phyloP scores from a whole-genome alignment of 495 filamentous ascomycete species.

The Penicillium psychrofluorescens region DNA sequence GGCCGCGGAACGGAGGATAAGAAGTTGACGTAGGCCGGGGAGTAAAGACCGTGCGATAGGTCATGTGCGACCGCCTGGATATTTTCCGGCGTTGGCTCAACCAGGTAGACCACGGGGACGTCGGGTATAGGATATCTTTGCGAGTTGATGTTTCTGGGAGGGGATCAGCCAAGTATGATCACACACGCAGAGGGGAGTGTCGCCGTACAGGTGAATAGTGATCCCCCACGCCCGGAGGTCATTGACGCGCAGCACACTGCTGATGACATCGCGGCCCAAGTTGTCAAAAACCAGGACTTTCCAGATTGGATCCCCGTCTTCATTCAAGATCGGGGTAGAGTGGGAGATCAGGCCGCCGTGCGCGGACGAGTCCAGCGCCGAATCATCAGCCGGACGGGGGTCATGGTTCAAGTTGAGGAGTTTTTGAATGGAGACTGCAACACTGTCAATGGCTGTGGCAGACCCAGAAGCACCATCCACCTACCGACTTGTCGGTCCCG shows the following conservation, averaged over 20 bases:
- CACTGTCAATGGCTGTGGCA: constrained; percentile 6
- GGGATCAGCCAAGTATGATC: no score
- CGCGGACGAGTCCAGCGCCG: constrained; percentile 43
- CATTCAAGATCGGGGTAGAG: constrained; percentile 73
- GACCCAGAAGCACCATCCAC: constrained; percentile 44
- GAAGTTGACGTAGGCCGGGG: constrained; percentile 95
- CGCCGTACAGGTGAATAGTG: constrained; percentile 82
- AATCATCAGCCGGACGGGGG: constrained; percentile 45
- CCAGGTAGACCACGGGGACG: constrained; percentile 90
- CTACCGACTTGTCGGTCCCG: constrained; percentile 95
- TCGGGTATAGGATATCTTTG: constrained; percentile 88
- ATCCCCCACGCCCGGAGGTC: constrained; percentile 89
- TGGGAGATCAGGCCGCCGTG: constrained; percentile 57
- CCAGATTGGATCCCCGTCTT: constrained; percentile 80
- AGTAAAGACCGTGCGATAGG: constrained; percentile 79
- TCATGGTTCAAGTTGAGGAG: constrained; percentile 91
- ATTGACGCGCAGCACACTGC: constrained; percentile 87
- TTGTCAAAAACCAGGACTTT: constrained; percentile 66
- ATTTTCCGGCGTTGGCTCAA: constrained; percentile 80
- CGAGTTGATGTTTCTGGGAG: constrained; percentile 66
- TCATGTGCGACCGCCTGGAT: constrained; percentile 79
- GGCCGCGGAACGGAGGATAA: constrained; percentile 88
- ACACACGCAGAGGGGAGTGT: not conserved
- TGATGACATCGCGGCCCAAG: constrained; percentile 72
- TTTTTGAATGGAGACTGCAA: constrained; percentile 82